These are phyloP conservation scores for Nasturtium officinale DNA, from an alignment of 345 rosid species.

Conservation along the genomic window DNA sequence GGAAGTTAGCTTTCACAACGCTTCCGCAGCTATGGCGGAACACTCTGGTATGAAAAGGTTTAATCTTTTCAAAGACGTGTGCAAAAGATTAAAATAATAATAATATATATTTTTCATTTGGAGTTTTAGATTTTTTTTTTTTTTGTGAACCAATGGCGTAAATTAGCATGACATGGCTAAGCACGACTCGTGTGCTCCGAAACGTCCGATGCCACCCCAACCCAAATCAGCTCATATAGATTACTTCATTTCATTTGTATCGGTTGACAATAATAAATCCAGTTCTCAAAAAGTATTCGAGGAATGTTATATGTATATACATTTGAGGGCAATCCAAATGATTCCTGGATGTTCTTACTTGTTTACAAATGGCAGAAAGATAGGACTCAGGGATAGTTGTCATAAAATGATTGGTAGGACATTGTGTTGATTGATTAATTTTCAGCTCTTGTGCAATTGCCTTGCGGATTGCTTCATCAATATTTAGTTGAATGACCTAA, in stretches of 20 bases:
- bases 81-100: not conserved
- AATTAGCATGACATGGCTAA: conserved; percentile 34
- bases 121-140: not conserved
- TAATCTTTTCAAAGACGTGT: conserved; percentile 25
- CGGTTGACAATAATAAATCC: not conserved
- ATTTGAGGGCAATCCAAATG: no score
- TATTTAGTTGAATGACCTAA: conserved; percentile 80
- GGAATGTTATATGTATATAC: no score
- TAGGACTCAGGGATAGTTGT: conserved; percentile 73
- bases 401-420: conserved; percentile 87
- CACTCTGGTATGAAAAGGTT: not conserved
- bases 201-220: conserved; percentile 35
- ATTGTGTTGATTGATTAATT: conserved; percentile 77
- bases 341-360: conserved; percentile 51
- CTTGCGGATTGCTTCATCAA: conserved; percentile 63
- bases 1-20: not conserved
- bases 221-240: not conserved
- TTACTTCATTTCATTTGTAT: not conserved
- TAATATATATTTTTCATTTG: not conserved
- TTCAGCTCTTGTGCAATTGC: conserved; percentile 79
- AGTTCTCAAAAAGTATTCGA: no score
- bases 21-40: conserved; percentile 25
- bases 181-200: conserved; percentile 38
- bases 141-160: conserved; percentile 16
- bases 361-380: conserved; percentile 78